Conservation (phyloP, 768 basidiomycete species). For the Trametes cubensis region DNA sequence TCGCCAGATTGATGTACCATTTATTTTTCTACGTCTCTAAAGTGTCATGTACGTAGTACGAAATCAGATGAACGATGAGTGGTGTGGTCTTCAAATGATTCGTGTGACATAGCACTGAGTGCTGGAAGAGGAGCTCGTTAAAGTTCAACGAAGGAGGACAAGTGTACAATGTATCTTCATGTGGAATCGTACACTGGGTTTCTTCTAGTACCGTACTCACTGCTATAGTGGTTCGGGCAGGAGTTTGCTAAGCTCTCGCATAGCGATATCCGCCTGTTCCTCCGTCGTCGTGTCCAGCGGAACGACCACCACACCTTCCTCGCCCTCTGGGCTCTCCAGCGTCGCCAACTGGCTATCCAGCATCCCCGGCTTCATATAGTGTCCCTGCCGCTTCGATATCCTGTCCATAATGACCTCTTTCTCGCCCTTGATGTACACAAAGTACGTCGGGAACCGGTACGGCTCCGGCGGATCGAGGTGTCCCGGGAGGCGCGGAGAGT, state of each 20-base stretch:
- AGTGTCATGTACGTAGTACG: slow-evolving; percentile 18
- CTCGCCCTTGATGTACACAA: slow-evolving; percentile 77
- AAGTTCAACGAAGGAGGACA: no score
- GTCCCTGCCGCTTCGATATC: slow-evolving; percentile 64
- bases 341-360: slow-evolving; percentile 75
- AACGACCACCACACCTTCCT: slow-evolving; percentile 71
- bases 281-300: slow-evolving; percentile 53
- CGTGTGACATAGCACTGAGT: no score
- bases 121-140: no score
- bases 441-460: slow-evolving; percentile 54
- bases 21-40: slow-evolving; percentile 7
- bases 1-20: background rate
- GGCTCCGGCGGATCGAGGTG: slow-evolving; percentile 32
- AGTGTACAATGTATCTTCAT: no score
- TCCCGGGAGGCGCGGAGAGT: slow-evolving; percentile 20
- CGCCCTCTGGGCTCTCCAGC: slow-evolving; percentile 69
- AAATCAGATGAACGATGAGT: slow-evolving; percentile 2
- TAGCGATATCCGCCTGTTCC: slow-evolving; percentile 54
- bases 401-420: slow-evolving; percentile 59
- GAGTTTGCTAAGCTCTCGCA: slow-evolving; percentile 42
- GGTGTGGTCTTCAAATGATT: slow-evolving; percentile 4
- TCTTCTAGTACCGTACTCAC: background rate
- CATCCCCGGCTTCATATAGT: slow-evolving; percentile 87
- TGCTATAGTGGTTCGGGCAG: slow-evolving; percentile 20
- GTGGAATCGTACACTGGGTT: no score